phyloP scores from a whole-genome alignment of 78 protist genomes.

The Dictyostelium firmibasis region DNA sequence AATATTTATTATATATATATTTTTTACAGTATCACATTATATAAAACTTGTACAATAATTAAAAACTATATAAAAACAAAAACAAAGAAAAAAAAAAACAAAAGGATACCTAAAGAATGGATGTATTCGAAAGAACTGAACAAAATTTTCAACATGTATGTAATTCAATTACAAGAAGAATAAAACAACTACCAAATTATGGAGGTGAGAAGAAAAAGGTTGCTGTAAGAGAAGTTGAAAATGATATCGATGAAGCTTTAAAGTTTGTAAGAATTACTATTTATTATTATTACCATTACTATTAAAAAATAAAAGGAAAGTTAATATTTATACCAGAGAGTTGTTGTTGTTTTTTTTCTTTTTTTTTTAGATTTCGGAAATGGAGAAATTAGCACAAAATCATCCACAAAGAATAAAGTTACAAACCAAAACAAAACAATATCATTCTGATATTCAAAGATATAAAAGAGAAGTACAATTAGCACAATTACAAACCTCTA shows the following conservation, averaged over 20 bases:
- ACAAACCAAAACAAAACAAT: constrained; percentile 52
- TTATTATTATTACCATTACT: neutral
- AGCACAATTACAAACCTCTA: constrained; percentile 16
- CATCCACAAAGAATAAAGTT: constrained; percentile 57
- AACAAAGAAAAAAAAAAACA: no score
- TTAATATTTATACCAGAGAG: neutral
- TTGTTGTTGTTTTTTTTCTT: neutral
- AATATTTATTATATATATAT: no score
- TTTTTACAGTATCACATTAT: no score
- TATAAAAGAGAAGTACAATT: constrained; percentile 49
- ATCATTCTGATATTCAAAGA: constrained; percentile 41
- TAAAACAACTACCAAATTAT: constrained; percentile 57
- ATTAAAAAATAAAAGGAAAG: no score
- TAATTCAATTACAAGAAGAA: constrained; percentile 51
- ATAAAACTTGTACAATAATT: neutral
- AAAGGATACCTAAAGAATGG: neutral
- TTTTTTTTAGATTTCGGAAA: constrained; percentile 22
- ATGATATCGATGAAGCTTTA: constrained; percentile 55
- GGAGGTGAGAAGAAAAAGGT: constrained; percentile 52
- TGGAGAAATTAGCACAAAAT: constrained; percentile 43
- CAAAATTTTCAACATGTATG: constrained; percentile 64
- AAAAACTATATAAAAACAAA: no score
- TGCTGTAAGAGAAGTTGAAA: constrained; percentile 64
- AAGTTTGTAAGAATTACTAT: neutral
- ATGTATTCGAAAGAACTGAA: constrained; percentile 54